These are phyloP conservation scores for Themeda triandra DNA, from an alignment of 176 grass and related monocot genomes.

Conservation along the genomic window DNA sequence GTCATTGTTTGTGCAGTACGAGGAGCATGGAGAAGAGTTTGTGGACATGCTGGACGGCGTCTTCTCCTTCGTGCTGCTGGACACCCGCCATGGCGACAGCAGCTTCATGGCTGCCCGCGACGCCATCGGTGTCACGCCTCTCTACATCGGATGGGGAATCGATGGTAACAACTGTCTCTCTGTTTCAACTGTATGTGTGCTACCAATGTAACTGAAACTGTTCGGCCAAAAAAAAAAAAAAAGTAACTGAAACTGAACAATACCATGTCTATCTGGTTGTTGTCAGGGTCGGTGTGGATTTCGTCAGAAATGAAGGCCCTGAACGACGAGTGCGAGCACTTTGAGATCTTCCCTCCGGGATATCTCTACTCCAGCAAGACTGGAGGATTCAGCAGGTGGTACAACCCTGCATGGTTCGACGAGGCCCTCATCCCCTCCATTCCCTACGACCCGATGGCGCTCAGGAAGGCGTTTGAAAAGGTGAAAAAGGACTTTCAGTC, in stretches of 20 bases:
- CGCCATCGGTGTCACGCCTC: constrained; percentile 73
- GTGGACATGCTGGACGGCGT: constrained; percentile 86
- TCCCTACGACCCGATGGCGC: constrained; percentile 49
- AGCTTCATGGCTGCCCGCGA: constrained; percentile 73
- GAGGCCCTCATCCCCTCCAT: constrained; percentile 43
- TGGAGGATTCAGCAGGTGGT: constrained; percentile 62
- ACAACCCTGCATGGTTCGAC: constrained; percentile 68
- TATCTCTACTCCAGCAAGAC: constrained; percentile 66
- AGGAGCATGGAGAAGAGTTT: constrained; percentile 76
- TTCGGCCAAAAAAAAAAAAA: too few species aligned
- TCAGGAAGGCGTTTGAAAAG: constrained; percentile 79
- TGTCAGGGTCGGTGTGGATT: constrained; percentile 59
- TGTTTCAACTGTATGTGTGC: too few species aligned
- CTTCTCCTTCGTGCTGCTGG: constrained; percentile 77
- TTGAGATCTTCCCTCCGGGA: constrained; percentile 78
- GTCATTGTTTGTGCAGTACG: constrained; percentile 1
- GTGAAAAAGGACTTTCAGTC: background rate
- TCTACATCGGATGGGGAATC: constrained; percentile 83
- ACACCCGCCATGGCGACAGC: constrained; percentile 28
- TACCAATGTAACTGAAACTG: background rate
- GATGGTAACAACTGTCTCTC: constrained; percentile 40
- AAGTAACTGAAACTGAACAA: background rate
- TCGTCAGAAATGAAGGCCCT: constrained; percentile 87
- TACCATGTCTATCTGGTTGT: background rate
- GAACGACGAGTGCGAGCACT: constrained; percentile 82